phyloP scores from a whole-genome alignment of 2,329 filamentous ascomycete species.

The Aspergillus pseudonomiae region DNA sequence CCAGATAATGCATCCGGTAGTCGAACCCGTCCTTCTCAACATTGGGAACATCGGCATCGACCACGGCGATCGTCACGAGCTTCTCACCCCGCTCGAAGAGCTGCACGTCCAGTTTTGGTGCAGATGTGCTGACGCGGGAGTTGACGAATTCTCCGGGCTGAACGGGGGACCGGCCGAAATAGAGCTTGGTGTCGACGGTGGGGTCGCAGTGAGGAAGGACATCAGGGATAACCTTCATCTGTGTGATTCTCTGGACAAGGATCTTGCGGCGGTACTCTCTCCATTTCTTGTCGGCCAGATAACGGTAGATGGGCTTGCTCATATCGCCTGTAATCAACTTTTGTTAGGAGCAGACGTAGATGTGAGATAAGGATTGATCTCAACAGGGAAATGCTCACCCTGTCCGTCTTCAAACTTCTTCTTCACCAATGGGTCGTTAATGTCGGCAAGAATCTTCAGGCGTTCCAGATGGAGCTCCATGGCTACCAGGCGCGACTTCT shows the following conservation, averaged over 20 bases:
- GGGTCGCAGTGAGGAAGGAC: slow-evolving; percentile 80
- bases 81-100: slow-evolving; percentile 80
- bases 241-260: slow-evolving; percentile 79
- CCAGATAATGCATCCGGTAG: slow-evolving; percentile 85
- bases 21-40: slow-evolving; percentile 73
- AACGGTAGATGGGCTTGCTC: slow-evolving; percentile 93
- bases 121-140: slow-evolving; percentile 70
- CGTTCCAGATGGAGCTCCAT: slow-evolving; percentile 74
- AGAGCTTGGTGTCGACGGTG: slow-evolving; percentile 76
- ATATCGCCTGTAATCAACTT: slow-evolving; percentile 71
- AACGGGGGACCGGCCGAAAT: slow-evolving; percentile 72
- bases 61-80: slow-evolving; percentile 79
- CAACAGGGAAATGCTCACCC: slow-evolving; percentile 55
- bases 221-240: slow-evolving; percentile 87
- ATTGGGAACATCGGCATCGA: slow-evolving; percentile 90
- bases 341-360: slow-evolving; percentile 22
- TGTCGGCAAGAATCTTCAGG: slow-evolving; percentile 86
- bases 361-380: not conserved
- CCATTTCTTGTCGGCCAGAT: slow-evolving; percentile 88
- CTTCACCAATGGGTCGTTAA: slow-evolving; percentile 94
- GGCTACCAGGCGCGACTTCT: slow-evolving; percentile 68
- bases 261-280: slow-evolving; percentile 77
- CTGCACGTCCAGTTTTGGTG: slow-evolving; percentile 79
- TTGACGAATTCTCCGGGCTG: slow-evolving; percentile 78
- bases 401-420: slow-evolving; percentile 89